Evolutionary conservation across 2,329 filamentous ascomycete species (phyloP).

Genomic region (Myriosclerotinia duriaeana): DNA sequence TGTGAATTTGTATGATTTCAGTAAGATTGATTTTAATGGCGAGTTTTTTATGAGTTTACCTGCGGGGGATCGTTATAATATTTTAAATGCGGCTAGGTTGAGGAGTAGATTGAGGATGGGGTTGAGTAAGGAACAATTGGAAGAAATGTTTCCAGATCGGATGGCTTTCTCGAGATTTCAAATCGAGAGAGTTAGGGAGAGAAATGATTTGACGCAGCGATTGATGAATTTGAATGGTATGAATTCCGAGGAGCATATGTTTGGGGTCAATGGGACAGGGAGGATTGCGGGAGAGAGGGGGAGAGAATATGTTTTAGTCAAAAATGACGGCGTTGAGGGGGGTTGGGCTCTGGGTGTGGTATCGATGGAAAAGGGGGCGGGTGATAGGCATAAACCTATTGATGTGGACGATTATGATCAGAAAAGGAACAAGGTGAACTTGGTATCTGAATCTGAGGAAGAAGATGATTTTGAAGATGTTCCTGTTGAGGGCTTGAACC

Average conservation of each 20-base stretch:
- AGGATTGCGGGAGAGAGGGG: conserved; percentile 82
- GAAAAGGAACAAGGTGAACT: conserved; percentile 52
- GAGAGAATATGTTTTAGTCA: conserved; percentile 92
- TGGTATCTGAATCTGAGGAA: conserved; percentile 58
- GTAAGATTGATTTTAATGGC: conserved; percentile 96
- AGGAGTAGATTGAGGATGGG: conserved; percentile 91
- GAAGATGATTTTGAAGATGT: conserved; percentile 54
- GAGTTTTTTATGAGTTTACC: conserved; percentile 93
- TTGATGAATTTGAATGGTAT: conserved; percentile 94
- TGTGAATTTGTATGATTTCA: conserved; percentile 90
- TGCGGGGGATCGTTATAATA: conserved; percentile 90
- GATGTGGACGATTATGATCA: conserved; percentile 74
- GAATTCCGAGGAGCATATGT: conserved; percentile 71
- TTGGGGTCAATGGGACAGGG: conserved; percentile 54
- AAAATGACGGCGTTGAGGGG: conserved; percentile 91
- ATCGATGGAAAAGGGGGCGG: conserved; percentile 76
- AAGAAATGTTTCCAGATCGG: conserved; percentile 93
- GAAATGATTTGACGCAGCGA: conserved; percentile 91
- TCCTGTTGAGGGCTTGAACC: conserved; percentile 42
- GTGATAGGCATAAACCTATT: conserved; percentile 82
- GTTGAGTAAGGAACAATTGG: conserved; percentile 91
- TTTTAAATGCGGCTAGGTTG: conserved; percentile 87
- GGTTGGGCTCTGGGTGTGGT: conserved; percentile 96
- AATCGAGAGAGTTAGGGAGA: conserved; percentile 87
- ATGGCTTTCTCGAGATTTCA: conserved; percentile 98